Evolutionary conservation across 306 rosid genomes (phyloP).

Genomic region (Begonia fuchsioides): DNA sequence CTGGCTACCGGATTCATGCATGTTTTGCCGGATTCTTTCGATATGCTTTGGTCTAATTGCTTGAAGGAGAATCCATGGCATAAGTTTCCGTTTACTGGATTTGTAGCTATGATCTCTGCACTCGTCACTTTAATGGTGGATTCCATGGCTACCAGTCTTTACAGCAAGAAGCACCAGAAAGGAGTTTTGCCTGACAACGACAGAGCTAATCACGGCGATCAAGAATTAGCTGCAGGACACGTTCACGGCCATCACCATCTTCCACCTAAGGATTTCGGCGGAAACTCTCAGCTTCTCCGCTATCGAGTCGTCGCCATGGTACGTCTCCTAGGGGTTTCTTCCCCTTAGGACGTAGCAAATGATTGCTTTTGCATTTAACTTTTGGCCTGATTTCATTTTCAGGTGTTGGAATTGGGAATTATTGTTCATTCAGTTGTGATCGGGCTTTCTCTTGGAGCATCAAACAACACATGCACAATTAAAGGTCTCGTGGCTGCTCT

Average conservation of each 20-base stretch:
- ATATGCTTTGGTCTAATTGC: slow-evolving; percentile 30
- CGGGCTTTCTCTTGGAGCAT: slow-evolving; percentile 51
- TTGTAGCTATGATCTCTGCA: slow-evolving; percentile 50
- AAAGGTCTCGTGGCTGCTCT: slow-evolving; percentile 46
- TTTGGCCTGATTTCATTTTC: background rate
- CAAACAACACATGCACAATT: slow-evolving; percentile 33
- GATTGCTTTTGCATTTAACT: background rate
- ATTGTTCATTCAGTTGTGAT: slow-evolving; percentile 41
- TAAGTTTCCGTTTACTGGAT: slow-evolving; percentile 46
- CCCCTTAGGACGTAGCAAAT: background rate
- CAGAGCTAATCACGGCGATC: slow-evolving; percentile 17
- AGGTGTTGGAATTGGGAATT: slow-evolving; percentile 35
- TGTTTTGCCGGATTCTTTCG: slow-evolving; percentile 48
- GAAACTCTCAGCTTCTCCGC: background rate
- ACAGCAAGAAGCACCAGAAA: slow-evolving; percentile 15
- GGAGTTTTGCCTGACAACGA: slow-evolving; percentile 13
- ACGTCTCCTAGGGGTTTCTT: background rate
- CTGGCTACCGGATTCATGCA: slow-evolving; percentile 63
- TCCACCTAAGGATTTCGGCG: background rate
- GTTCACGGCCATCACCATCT: background rate
- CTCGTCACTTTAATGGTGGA: slow-evolving; percentile 44
- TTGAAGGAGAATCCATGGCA: slow-evolving; percentile 38
- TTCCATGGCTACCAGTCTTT: slow-evolving; percentile 31
- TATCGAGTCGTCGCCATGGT: slow-evolving; percentile 2
- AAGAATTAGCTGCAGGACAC: background rate